A percentile compares a stretch with the other conserved stretches of the same genome.
These are phyloP conservation scores for Lipomyces japonicus DNA, from an alignment of 805 yeast genomes.

Conservation along the genomic window DNA sequence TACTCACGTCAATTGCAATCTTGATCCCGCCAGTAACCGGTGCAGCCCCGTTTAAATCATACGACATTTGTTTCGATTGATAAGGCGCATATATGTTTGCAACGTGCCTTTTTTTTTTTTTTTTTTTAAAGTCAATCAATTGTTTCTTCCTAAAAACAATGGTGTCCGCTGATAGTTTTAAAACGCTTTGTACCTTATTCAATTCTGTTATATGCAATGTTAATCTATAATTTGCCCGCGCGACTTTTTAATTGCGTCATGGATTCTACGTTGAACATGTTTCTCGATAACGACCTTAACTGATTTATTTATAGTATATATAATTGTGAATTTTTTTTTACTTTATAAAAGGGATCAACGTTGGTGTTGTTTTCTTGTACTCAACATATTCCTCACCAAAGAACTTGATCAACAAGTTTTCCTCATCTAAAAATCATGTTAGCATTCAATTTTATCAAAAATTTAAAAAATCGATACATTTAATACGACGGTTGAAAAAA, in stretches of 20 bases:
- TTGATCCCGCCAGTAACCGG: constrained; percentile 23
- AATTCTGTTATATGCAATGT: background rate
- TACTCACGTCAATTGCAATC: constrained; percentile 25
- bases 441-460: background rate
- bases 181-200: no score
- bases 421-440: constrained; percentile 49
- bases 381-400: constrained; percentile 63
- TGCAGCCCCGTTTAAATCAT: no score
- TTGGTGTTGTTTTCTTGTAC: constrained; percentile 50
- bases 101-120: no score
- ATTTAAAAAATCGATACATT: constrained; percentile 31
- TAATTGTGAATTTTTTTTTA: background rate
- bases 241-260: no score
- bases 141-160: no score
- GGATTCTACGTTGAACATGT: no score
- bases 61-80: no score
- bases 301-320: background rate
- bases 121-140: no score
- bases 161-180: no score
- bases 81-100: no score
- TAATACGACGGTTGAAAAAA: constrained; percentile 68
- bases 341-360: constrained; percentile 62
- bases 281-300: no score
- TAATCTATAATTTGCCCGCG: no score
- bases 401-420: constrained; percentile 56